Evolutionary conservation across 768 basidiomycete species (phyloP).

Genomic region (Mycena alexandri): DNA sequence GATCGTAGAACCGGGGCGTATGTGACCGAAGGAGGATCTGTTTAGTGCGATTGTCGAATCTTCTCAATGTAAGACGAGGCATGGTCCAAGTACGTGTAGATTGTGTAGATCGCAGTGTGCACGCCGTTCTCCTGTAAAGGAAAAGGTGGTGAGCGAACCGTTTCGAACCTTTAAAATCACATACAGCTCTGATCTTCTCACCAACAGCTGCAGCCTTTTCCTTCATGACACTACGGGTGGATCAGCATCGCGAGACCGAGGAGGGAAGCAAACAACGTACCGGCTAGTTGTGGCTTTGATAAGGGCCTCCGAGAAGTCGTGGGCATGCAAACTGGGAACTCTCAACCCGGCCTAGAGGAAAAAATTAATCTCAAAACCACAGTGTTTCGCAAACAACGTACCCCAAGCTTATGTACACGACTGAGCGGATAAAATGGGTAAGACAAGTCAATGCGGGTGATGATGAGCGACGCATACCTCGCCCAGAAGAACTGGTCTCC

Average conservation of each 20-base stretch:
- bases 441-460: not conserved
- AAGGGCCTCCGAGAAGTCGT: conserved; percentile 67
- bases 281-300: conserved; percentile 65
- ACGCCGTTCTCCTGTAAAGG: conserved; percentile 67
- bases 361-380: not conserved
- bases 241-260: not conserved
- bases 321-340: conserved; percentile 59
- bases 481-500: conserved; percentile 80
- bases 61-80: conserved; percentile 30
- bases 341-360: conserved; percentile 60
- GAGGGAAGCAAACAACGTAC: conserved; percentile 47
- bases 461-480: conserved; percentile 7
- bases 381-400: conserved; percentile 44
- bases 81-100: conserved; percentile 63
- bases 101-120: conserved; percentile 65
- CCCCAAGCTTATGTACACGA: conserved; percentile 69
- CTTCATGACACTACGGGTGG: conserved; percentile 61
- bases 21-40: not conserved
- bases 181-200: conserved; percentile 50
- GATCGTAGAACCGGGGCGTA: not conserved
- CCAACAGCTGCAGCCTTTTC: conserved; percentile 66
- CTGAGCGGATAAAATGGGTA: not conserved
- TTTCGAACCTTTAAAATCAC: conserved; percentile 14
- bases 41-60: conserved; percentile 40
- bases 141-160: not conserved